Evolutionary conservation across 2,329 filamentous ascomycete species (phyloP).

Genomic region (Aspergillus eucalypticola): DNA sequence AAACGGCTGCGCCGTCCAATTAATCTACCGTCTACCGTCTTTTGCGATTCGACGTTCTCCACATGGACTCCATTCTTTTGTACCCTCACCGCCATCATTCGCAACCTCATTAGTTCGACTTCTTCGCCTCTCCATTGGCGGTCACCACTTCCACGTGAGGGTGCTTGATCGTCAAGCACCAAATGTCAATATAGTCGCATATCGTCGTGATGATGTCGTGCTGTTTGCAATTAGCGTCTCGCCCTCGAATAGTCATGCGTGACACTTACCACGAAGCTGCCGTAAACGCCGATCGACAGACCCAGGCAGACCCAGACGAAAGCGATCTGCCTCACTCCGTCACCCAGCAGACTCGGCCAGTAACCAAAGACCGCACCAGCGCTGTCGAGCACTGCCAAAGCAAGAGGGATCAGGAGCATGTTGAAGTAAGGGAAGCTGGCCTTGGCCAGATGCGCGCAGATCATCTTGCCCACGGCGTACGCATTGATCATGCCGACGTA

Average conservation of each 20-base stretch:
- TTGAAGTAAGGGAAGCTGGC: slow-evolving; percentile 88
- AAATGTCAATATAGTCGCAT: slow-evolving; percentile 97
- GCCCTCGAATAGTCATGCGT: background rate
- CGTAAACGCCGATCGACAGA: slow-evolving; percentile 84
- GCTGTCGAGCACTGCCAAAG: slow-evolving; percentile 76
- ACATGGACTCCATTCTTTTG: background rate
- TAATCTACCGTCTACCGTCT: background rate
- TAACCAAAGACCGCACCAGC: slow-evolving; percentile 68
- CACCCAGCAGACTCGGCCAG: slow-evolving; percentile 72
- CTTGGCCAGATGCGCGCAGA: slow-evolving; percentile 88
- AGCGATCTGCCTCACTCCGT: slow-evolving; percentile 81
- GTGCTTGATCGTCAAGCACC: slow-evolving; percentile 97
- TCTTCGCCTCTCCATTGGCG: slow-evolving; percentile 31
- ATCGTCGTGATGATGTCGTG: slow-evolving; percentile 95
- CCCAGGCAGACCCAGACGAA: slow-evolving; percentile 90
- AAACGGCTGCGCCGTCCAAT: background rate
- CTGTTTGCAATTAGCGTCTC: slow-evolving; percentile 29
- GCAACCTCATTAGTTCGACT: slow-evolving; percentile 22
- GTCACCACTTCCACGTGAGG: slow-evolving; percentile 50
- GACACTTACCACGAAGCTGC: slow-evolving; percentile 75
- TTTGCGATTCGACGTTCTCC: background rate
- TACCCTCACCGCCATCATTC: background rate
- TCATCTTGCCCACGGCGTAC: slow-evolving; percentile 93
- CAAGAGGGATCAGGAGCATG: slow-evolving; percentile 75
- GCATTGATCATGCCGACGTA: slow-evolving; percentile 90